These are phyloP conservation scores for Sporothrix protearum DNA, from an alignment of 2,329 filamentous ascomycete species.

Conservation along the genomic window DNA sequence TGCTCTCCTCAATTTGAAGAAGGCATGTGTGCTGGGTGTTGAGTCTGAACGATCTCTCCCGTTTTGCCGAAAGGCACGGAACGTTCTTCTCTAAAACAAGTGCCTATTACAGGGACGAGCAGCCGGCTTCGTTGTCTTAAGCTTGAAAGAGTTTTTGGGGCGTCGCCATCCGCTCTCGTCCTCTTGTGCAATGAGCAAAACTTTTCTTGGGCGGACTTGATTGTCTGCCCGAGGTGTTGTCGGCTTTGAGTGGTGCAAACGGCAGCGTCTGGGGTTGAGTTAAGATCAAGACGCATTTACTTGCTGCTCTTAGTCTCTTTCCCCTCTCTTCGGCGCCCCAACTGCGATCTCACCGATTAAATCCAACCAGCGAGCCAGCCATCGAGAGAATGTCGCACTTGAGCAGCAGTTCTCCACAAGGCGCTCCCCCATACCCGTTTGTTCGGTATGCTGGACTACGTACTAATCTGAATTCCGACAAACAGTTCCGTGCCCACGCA, in stretches of 20 bases:
- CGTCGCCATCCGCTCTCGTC: background rate
- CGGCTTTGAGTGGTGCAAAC: constrained; percentile 57
- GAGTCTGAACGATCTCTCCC: constrained; percentile 61
- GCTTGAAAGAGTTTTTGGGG: background rate
- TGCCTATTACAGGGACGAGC: constrained; percentile 47
- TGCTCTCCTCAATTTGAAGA: constrained; percentile 47
- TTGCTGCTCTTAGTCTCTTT: background rate
- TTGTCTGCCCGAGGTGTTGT: constrained; percentile 64
- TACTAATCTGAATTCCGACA: constrained; percentile 66
- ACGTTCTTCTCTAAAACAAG: constrained; percentile 74
- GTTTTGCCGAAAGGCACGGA: background rate
- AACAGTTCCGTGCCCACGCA: constrained; percentile 87
- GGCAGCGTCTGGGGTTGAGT: background rate
- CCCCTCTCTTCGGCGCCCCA: constrained; percentile 21
- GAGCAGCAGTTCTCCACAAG: constrained; percentile 91
- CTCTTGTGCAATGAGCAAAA: constrained; percentile 24
- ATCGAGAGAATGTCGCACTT: constrained; percentile 86
- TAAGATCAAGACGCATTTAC: background rate
- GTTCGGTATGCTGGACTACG: constrained; percentile 64
- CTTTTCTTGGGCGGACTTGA: constrained; percentile 44
- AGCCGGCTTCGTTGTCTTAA: constrained; percentile 21
- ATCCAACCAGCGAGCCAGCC: constrained; percentile 75
- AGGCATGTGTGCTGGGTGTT: constrained; percentile 67
- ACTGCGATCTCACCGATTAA: constrained; percentile 69
- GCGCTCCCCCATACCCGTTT: constrained; percentile 55